Percentiles rank a stretch among this genome's conserved stretches.
These are phyloP conservation scores for Parasitella parasitica DNA, from an alignment of 371 early-diverging fungal species.

Conservation along the genomic window DNA sequence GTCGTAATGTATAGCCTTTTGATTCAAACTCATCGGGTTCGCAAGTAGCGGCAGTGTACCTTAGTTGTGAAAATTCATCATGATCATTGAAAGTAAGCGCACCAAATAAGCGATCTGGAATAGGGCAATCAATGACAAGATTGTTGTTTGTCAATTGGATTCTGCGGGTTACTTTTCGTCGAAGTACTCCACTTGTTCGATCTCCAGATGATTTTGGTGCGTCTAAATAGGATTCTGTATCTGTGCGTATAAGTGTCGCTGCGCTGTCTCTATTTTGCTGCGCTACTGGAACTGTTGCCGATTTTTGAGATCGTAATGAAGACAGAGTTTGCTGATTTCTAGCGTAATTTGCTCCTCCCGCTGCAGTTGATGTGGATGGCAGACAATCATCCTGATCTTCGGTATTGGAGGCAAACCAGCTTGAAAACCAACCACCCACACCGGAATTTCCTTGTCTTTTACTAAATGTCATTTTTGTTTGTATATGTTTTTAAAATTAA, in stretches of 20 bases:
- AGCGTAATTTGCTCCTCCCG: conserved; percentile 9
- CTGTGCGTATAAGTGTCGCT: conserved; percentile 9
- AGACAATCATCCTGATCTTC: conserved; percentile 1
- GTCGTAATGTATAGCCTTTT: conserved; percentile 75
- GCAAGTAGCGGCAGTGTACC: conserved; percentile 79
- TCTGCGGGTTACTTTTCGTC: conserved; percentile 22
- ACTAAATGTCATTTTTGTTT: neutral
- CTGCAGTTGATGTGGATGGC: neutral
- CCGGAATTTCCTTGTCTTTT: neutral
- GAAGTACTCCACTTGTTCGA: neutral
- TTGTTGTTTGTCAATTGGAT: conserved; percentile 70
- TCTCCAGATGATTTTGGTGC: conserved; percentile 8
- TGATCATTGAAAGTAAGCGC: conserved; percentile 24
- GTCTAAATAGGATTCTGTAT: conserved; percentile 20
- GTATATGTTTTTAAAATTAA: too few relatives aligned
- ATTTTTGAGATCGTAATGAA: conserved; percentile 13
- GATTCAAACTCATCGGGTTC: conserved; percentile 78
- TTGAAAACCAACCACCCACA: conserved; percentile 18
- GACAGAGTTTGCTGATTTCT: conserved; percentile 21
- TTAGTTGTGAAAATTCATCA: conserved; percentile 70
- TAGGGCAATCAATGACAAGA: conserved; percentile 68
- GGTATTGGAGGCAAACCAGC: conserved; percentile 9
- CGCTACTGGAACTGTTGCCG: neutral
- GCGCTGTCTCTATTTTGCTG: conserved; percentile 10
- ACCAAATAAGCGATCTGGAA: conserved; percentile 56